phyloP scores from a whole-genome alignment of 2,329 filamentous ascomycete genomes.

The Diaporthe eres region DNA sequence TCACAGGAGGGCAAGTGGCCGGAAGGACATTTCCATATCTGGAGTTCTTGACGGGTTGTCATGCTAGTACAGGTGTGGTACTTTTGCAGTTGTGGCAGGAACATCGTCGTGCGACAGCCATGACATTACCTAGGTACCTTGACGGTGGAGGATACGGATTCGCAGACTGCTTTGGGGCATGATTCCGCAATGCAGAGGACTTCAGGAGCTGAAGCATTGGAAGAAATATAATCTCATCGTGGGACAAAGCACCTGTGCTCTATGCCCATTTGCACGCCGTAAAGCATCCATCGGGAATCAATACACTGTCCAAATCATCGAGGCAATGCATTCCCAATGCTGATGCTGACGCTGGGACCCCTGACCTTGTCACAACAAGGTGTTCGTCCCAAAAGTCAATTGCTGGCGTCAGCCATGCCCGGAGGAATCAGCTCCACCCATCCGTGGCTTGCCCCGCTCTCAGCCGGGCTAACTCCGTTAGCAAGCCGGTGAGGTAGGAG shows the following conservation, averaged over 20 bases:
- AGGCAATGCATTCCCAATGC: neutral
- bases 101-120: neutral
- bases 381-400: neutral
- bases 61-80: neutral
- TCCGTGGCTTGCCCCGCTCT: neutral
- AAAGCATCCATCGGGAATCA: too few species aligned
- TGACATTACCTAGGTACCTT: neutral
- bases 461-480: neutral
- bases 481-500: neutral
- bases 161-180: too few species aligned
- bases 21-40: conserved; percentile 9
- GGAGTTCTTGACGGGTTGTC: neutral
- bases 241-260: neutral
- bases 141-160: too few species aligned
- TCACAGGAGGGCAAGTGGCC: conserved; percentile 16
- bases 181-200: too few species aligned
- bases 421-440: neutral
- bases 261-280: neutral
- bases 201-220: too few species aligned
- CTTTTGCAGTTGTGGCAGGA: neutral
- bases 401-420: conserved; percentile 13
- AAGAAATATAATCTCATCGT: neutral
- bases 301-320: neutral
- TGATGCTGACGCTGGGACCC: conserved; percentile 1
- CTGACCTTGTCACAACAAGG: neutral